A percentile compares a stretch with the other conserved stretches of the same genome.
These are phyloP conservation scores for Kodamaea derodonti DNA, from an alignment of 1,139 yeast genomes.

Conservation along the genomic window DNA sequence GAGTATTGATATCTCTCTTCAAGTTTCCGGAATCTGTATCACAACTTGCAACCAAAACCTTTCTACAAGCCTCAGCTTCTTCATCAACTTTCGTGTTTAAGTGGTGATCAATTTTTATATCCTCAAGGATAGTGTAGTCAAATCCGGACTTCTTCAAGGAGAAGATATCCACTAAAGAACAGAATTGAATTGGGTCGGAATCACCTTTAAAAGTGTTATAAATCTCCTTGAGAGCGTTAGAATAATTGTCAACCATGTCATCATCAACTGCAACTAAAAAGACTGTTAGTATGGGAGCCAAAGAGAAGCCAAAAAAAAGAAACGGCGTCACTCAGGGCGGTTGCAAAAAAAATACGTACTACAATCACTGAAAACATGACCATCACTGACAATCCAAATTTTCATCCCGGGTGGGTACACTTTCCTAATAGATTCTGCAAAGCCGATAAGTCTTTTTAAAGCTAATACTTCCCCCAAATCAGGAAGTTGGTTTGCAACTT, in stretches of 20 bases:
- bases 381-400: conserved; percentile 58
- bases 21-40: conserved; percentile 39
- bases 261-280: conserved; percentile 43
- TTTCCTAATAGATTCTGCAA: conserved; percentile 28
- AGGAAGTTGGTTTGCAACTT: conserved; percentile 50
- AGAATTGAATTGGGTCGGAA: conserved; percentile 27
- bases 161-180: conserved; percentile 36
- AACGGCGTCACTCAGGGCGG: too few relatives aligned
- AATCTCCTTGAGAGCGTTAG: conserved; percentile 38
- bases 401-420: conserved; percentile 55
- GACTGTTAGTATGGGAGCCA: conserved; percentile 13
- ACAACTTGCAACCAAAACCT: conserved; percentile 34
- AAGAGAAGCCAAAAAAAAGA: too few relatives aligned
- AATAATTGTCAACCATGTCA: conserved; percentile 46
- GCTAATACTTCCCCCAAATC: conserved; percentile 47
- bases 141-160: conserved; percentile 17
- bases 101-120: conserved; percentile 27
- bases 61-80: conserved; percentile 36
- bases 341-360: conserved; percentile 23
- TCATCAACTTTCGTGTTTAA: conserved; percentile 32
- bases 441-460: conserved; percentile 27
- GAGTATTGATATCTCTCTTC: conserved; percentile 31
- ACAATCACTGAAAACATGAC: conserved; percentile 65
- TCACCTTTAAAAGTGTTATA: conserved; percentile 28
- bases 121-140: conserved; percentile 16